Base-by-base conservation (phyloP, 148 eudicot species). In the Nepenthes mirabilis region DNA sequence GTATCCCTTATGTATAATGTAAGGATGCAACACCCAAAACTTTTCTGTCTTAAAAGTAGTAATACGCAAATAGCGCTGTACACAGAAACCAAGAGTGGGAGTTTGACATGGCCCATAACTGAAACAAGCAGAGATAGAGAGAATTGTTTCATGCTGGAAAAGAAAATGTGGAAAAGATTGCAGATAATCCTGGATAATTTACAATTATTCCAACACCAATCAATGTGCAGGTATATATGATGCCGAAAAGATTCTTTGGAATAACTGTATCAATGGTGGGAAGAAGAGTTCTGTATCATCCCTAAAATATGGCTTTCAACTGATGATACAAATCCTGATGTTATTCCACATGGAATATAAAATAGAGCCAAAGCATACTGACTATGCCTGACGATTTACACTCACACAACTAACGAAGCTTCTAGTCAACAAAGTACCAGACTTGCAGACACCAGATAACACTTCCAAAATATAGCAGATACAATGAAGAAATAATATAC, bases 31-130 rank as follows among this genome's bases (percentile, higher is more conserved):
- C 56, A 65, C 72, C 97, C 97, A 91, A 68, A 79, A 87, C 65
- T 79, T 87, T 65, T 91, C 95, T 1, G 93, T 95, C 82, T 84
- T 91, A 60, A 87, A 91, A 59, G 86, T 84, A 67, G 72, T 78
- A 56, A 91, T 91, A 69, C 83, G 85, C 70, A 91, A 68, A 79
- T 91, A 82, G 49, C 97, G 93, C 67, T 87, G 97, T 61, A 91
- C 95, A 72, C 97, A 91, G 72, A 91, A 91, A 61, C 97, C 97
- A 65, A 91, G 97, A 11, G 97, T 91, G 56, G 97, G 97, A 70
- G 97, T 91, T 79, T 91, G 97, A 65, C 97, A 91, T 14, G 97
- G 97, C 68, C 97, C 97, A 62, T 91, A 91, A 40, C 95, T 91
- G 86, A 72, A 70, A 75, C 56, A 65, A 68, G 55, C 36, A 59